Percentiles rank a stretch among this genome's conserved stretches.
Conservation (phyloP, 371 early-diverging fungal genomes). For the Capniomyces stellatus region DNA sequence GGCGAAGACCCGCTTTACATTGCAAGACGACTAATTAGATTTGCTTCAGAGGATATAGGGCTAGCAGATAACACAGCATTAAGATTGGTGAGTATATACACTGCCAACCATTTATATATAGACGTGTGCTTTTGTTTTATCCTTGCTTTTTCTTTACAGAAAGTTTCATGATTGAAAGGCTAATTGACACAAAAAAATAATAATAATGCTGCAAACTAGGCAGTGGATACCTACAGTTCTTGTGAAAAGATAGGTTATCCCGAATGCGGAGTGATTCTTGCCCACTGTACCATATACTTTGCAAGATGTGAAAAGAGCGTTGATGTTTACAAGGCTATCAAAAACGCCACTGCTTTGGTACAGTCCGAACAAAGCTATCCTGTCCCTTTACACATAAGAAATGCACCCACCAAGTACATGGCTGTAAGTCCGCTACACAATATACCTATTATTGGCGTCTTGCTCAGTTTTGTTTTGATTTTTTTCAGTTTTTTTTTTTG, state of each 20-base stretch:
- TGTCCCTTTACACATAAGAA: constrained; percentile 70
- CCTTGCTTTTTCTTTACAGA: background rate
- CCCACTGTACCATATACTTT: constrained; percentile 57
- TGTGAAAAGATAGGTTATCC: constrained; percentile 80
- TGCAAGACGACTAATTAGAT: constrained; percentile 46
- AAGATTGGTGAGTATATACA: constrained; percentile 43
- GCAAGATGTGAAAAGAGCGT: constrained; percentile 68
- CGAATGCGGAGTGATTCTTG: constrained; percentile 69
- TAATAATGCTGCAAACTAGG: too few relatives aligned
- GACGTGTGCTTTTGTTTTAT: background rate
- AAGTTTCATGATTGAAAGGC: background rate
- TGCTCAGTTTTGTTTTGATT: constrained; percentile 17
- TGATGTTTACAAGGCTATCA: constrained; percentile 54
- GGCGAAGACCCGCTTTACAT: constrained; percentile 84
- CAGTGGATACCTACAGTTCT: constrained; percentile 57
- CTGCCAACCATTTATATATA: background rate
- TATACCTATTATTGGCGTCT: too few relatives aligned
- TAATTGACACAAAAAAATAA: too few relatives aligned
- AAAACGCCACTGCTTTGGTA: constrained; percentile 39
- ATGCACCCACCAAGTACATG: constrained; percentile 63
- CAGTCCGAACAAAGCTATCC: constrained; percentile 41
- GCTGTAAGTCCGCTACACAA: too few relatives aligned
- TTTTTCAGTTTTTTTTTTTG: background rate
- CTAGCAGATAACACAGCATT: constrained; percentile 62
- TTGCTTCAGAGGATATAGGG: constrained; percentile 81